Evolutionary conservation across 2,329 filamentous ascomycete genomes (phyloP).

Genomic region (Exophiala oligosperma): DNA sequence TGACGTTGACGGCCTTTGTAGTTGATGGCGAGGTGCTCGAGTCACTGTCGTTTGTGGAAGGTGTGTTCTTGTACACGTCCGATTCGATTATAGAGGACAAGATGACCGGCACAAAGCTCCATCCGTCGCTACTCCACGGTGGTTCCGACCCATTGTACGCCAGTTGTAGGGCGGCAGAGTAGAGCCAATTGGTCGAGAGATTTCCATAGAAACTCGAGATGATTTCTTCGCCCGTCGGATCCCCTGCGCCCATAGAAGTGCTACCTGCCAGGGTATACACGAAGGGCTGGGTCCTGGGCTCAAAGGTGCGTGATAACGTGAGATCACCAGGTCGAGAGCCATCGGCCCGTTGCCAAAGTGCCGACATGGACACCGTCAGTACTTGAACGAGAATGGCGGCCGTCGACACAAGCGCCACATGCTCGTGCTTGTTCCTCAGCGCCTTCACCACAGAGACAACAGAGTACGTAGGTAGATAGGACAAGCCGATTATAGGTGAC

Average conservation of each 20-base stretch:
- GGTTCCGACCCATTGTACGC: conserved; percentile 26
- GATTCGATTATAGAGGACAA: neutral
- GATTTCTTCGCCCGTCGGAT: neutral
- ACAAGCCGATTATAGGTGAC: conserved; percentile 1
- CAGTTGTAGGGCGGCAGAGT: conserved; percentile 26
- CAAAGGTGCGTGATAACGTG: neutral
- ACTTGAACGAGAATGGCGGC: conserved; percentile 6
- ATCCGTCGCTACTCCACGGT: conserved; percentile 29
- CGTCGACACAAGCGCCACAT: conserved; percentile 8
- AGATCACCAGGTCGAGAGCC: conserved; percentile 2
- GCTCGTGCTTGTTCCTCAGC: conserved; percentile 4
- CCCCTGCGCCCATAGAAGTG: neutral
- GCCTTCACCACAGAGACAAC: conserved; percentile 3
- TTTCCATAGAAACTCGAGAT: conserved; percentile 16
- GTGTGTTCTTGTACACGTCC: neutral
- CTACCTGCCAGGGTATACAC: conserved; percentile 2
- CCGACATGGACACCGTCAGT: conserved; percentile 11
- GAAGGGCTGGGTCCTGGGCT: conserved; percentile 6
- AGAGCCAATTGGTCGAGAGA: conserved; percentile 29
- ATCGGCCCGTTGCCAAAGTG: conserved; percentile 9
- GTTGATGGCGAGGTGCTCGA: neutral
- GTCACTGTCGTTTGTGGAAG: neutral
- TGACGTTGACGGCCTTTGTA: conserved; percentile 10
- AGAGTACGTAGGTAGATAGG: conserved; percentile 4
- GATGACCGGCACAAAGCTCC: conserved; percentile 31